Evolutionary conservation across 2,329 filamentous ascomycete genomes (phyloP).

Genomic region (Alternaria metachromatica): DNA sequence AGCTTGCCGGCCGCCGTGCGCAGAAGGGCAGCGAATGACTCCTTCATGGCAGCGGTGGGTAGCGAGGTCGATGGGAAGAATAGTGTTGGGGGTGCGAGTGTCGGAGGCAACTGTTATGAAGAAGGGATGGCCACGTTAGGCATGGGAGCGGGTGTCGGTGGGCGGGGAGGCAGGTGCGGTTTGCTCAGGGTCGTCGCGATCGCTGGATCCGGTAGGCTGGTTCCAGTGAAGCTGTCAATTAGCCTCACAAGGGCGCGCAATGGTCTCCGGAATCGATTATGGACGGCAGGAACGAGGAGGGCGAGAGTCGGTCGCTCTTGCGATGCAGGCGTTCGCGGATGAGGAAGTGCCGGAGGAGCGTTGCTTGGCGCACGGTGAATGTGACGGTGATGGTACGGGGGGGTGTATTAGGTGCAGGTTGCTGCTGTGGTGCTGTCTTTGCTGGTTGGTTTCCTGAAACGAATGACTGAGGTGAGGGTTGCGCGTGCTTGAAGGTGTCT

Average conservation of each 20-base stretch:
- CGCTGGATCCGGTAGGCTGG: constrained; percentile 6
- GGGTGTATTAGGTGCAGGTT: constrained; percentile 23
- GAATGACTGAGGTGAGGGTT: constrained; percentile 49
- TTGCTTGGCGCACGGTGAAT: constrained; percentile 25
- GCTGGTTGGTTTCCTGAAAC: constrained; percentile 36
- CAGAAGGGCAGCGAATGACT: constrained; percentile 46
- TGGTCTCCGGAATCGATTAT: not conserved
- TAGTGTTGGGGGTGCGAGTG: constrained; percentile 19
- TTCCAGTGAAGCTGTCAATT: constrained; percentile 6
- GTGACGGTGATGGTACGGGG: constrained; percentile 4
- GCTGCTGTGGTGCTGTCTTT: constrained; percentile 7
- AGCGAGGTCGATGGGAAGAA: constrained; percentile 28
- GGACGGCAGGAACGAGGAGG: not conserved
- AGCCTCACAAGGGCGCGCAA: constrained; percentile 2
- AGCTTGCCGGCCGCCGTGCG: constrained; percentile 48
- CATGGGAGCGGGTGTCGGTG: constrained; percentile 20
- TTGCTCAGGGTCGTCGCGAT: constrained; percentile 15
- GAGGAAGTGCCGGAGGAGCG: constrained; percentile 25
- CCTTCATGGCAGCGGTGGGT: constrained; percentile 46
- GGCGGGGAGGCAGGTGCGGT: constrained; percentile 6
- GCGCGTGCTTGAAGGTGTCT: constrained; percentile 17
- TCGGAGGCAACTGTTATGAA: constrained; percentile 14
- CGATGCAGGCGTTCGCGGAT: constrained; percentile 26
- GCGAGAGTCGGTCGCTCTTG: constrained; percentile 12
- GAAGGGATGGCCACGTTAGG: constrained; percentile 19